These are phyloP conservation scores for Craterostigma plantagineum DNA, from an alignment of 257 asterid genomes.

Conservation along the genomic window DNA sequence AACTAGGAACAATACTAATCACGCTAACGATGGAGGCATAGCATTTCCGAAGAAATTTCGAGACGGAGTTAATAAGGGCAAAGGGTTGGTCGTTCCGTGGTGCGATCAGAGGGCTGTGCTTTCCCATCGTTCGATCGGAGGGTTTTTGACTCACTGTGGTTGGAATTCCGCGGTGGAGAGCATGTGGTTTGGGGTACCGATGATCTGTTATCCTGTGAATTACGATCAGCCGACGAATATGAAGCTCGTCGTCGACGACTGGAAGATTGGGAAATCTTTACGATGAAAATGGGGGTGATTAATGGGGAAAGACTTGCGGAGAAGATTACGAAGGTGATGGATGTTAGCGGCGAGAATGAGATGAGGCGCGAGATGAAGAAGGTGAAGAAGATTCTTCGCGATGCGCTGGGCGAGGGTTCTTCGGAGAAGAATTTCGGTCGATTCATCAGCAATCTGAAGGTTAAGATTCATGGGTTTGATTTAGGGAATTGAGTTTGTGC, in stretches of 20 bases:
- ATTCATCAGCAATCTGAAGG: conserved; percentile 9
- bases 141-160: conserved; percentile 24
- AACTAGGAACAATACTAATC: conserved; percentile 27
- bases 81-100: conserved; percentile 10
- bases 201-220: conserved; percentile 17
- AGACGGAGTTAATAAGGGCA: background rate
- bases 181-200: conserved; percentile 15
- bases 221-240: conserved; percentile 20
- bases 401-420: conserved; percentile 9
- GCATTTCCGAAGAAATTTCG: conserved; percentile 1
- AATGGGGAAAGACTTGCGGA: conserved; percentile 11
- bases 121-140: conserved; percentile 12
- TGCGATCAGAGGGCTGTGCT: conserved; percentile 7
- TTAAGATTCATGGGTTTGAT: too few species aligned
- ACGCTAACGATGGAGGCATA: background rate
- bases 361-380: conserved; percentile 4
- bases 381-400: conserved; percentile 1
- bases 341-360: background rate
- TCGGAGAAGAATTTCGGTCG: conserved; percentile 7
- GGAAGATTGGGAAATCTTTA: conserved; percentile 23
- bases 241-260: conserved; percentile 22
- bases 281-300: background rate
- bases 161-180: conserved; percentile 28
- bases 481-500: too few species aligned
- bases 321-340: conserved; percentile 10